A percentile compares a stretch with the other conserved stretches of the same genome.
Conservation (phyloP, 345 rosid genomes). For the Cochlearia excelsa region DNA sequence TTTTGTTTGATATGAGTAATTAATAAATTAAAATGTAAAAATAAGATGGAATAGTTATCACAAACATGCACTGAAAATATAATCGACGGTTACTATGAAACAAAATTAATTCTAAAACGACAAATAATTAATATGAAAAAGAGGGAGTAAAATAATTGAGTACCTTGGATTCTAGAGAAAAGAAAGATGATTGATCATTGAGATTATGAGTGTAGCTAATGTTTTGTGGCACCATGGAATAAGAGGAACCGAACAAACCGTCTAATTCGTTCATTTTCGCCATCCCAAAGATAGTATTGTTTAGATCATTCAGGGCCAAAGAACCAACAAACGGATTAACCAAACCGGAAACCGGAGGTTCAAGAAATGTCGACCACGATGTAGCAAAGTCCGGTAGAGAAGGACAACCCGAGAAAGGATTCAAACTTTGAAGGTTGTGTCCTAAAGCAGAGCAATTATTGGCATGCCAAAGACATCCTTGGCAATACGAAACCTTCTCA, state of each 20-base stretch:
- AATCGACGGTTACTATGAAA: no score
- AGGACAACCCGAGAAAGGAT: constrained; percentile 60
- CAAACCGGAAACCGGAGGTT: constrained; percentile 35
- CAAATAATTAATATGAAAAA: no score
- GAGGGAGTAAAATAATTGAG: no score
- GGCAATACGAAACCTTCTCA: constrained; percentile 59
- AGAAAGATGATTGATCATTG: constrained; percentile 43
- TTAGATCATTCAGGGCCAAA: constrained; percentile 28
- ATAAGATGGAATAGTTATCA: no score
- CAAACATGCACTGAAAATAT: no score
- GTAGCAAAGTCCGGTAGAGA: constrained; percentile 51
- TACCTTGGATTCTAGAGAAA: constrained; percentile 41
- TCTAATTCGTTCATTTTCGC: constrained; percentile 14
- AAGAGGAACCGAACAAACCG: constrained; percentile 21
- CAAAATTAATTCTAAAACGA: no score
- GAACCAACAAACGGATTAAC: constrained; percentile 27
- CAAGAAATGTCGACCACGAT: constrained; percentile 58
- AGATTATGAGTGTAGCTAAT: constrained; percentile 29
- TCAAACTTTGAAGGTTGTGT: constrained; percentile 42
- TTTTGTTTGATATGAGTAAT: no score
- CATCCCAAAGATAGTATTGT: constrained; percentile 37
- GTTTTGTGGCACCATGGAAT: constrained; percentile 31
- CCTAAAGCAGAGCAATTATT: constrained; percentile 45
- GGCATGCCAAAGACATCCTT: constrained; percentile 55
- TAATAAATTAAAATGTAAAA: no score